phyloP scores from a whole-genome alignment of 176 grass and related monocot species.

The Rhipidocladum racemiflorum region DNA sequence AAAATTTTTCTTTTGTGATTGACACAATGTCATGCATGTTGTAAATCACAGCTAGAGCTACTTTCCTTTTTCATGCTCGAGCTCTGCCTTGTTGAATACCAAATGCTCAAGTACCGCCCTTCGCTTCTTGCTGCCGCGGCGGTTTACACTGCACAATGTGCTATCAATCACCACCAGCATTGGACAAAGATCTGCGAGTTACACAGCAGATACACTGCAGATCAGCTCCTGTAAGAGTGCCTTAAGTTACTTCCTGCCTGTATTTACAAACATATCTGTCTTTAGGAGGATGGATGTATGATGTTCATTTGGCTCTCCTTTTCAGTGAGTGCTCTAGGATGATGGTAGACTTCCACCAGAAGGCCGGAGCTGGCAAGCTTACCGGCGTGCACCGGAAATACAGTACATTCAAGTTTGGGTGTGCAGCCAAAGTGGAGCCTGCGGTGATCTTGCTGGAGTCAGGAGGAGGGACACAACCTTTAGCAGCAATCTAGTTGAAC shows the following conservation, averaged over 20 bases:
- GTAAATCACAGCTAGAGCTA: slow-evolving; percentile 60
- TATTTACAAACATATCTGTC: background rate
- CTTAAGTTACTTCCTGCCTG: slow-evolving; percentile 1
- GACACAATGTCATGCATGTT: slow-evolving; percentile 12
- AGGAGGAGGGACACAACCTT: slow-evolving; percentile 9
- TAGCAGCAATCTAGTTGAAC: background rate
- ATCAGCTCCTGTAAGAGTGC: slow-evolving; percentile 75
- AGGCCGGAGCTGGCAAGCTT: slow-evolving; percentile 59
- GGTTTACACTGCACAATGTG: slow-evolving; percentile 78
- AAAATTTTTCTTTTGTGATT: background rate
- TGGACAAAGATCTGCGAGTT: slow-evolving; percentile 71
- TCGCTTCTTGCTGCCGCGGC: slow-evolving; percentile 81
- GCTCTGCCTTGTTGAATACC: slow-evolving; percentile 74
- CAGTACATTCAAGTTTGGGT: slow-evolving; percentile 69
- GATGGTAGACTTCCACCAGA: slow-evolving; percentile 84
- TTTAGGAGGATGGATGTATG: background rate
- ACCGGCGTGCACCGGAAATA: slow-evolving; percentile 74
- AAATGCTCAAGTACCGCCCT: slow-evolving; percentile 76
- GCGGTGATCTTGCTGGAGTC: slow-evolving; percentile 59
- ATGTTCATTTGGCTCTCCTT: background rate
- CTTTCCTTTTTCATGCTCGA: slow-evolving; percentile 81
- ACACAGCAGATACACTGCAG: slow-evolving; percentile 68
- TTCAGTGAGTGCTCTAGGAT: slow-evolving; percentile 69
- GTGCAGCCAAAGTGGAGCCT: slow-evolving; percentile 51
- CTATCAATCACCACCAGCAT: slow-evolving; percentile 49